Base-by-base conservation (phyloP, 1,139 yeast genomes). In the Kurtzmaniella quercitrusa region DNA sequence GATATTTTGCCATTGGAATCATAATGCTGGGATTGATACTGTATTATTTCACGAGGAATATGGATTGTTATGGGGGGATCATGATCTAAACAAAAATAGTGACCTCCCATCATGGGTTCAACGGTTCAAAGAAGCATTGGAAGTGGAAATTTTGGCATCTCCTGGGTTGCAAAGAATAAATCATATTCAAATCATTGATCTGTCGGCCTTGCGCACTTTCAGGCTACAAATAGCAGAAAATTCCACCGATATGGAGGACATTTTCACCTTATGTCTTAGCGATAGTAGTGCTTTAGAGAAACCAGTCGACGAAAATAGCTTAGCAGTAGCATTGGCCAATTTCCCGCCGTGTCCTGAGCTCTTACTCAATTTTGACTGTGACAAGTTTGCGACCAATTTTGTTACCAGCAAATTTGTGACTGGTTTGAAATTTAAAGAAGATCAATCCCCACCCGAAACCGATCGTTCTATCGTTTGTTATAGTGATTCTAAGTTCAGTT, bases 1-100 rank as follows among this genome's bases (percentile, higher is more conserved):
- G 4, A 61, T 64, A 40, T 57, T 73, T 43, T 58, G 70, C 12
- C 52, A 66, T 3, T 75, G 79, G 80, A 50, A 58, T 40, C 48
- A 62, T 23, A 46, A 63, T 27, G 23, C 27, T 4, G 25, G 39
- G 11, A 44, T 63, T 2, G 40, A 46, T 2, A 45, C 40, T 3
- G 33, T 65, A 3, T 54, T 54, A 27, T 46, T 66, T 8, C 61
- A 54, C 45, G 70, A 66, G 41, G 47, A 49, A 17, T 43, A 40
- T 39, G 68, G 66, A 1, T 33, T 50, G 15, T 48, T 56, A 18
- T 60, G 66, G 65, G 18, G 36, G 14, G 10, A 27, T 10, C 10
- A 27, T 10, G 31, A 27, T 11, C 14, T 12, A 7, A 27, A 10
- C 10, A 10, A n/a, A n/a, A 10, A 10, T 27, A 17, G n/a, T 6